A percentile compares a stretch with the other conserved stretches of the same genome.
These are phyloP conservation scores for Thelonectria olida DNA, from an alignment of 2,329 filamentous ascomycete species.

Conservation along the genomic window DNA sequence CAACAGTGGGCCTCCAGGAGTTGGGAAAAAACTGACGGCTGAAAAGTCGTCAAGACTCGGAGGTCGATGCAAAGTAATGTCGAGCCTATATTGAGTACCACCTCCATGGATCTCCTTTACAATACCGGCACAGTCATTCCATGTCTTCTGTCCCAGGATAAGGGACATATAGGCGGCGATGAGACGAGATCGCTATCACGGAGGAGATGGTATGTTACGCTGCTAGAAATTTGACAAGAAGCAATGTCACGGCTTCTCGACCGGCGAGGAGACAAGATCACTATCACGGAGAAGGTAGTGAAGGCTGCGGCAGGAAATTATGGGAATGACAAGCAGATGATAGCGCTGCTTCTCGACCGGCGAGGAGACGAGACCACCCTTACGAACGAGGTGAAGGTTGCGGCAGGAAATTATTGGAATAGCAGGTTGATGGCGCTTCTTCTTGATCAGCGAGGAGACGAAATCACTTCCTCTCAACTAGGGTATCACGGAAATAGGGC, in stretches of 20 bases:
- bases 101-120: background rate
- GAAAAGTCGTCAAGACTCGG: background rate
- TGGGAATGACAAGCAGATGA: background rate
- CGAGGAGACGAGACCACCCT: background rate
- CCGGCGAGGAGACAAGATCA: background rate
- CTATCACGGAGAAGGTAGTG: background rate
- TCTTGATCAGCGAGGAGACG: background rate
- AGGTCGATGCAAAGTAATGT: background rate
- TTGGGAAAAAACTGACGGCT: too few relatives aligned
- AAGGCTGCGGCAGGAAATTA: background rate
- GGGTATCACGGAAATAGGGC: too few relatives aligned
- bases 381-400: background rate
- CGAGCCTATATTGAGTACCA: background rate
- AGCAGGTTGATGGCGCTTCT: background rate
- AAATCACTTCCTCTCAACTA: too few relatives aligned
- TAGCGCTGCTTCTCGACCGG: background rate
- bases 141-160: background rate
- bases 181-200: too few relatives aligned
- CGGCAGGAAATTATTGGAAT: background rate
- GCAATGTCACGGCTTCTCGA: background rate
- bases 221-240: too few relatives aligned
- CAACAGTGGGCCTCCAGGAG: too few relatives aligned
- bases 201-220: too few relatives aligned
- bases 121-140: background rate
- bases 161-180: background rate